Percentiles rank a stretch among this genome's conserved stretches.
Evolutionary conservation across 2,329 filamentous ascomycete species (phyloP).

Genomic region (Fusarium avenaceum): DNA sequence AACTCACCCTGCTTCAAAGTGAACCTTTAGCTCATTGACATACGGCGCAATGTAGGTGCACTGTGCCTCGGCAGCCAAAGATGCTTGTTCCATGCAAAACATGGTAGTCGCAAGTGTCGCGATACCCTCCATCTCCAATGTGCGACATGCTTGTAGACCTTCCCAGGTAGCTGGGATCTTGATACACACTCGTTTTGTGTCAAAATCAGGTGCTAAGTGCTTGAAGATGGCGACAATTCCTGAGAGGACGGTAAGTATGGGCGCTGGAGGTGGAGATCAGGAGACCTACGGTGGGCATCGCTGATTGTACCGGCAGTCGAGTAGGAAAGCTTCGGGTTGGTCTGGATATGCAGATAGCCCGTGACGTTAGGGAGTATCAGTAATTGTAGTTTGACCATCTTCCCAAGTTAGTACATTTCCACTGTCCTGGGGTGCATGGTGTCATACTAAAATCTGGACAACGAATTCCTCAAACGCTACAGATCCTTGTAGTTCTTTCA

Average conservation of each 20-base stretch:
- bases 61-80: slow-evolving; percentile 67
- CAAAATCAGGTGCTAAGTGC: slow-evolving; percentile 50
- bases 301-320: slow-evolving; percentile 62
- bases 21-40: slow-evolving; percentile 74
- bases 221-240: slow-evolving; percentile 59
- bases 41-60: slow-evolving; percentile 76
- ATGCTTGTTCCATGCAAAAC: slow-evolving; percentile 72
- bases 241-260: slow-evolving; percentile 42
- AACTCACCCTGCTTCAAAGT: slow-evolving; percentile 65
- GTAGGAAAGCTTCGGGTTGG: slow-evolving; percentile 69
- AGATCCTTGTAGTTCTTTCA: slow-evolving; percentile 40
- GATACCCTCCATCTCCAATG: slow-evolving; percentile 67
- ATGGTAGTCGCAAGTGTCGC: slow-evolving; percentile 73
- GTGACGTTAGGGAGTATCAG: slow-evolving; percentile 63
- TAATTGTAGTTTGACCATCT: slow-evolving; percentile 69
- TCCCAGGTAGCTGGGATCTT: slow-evolving; percentile 75
- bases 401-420: not conserved
- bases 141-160: slow-evolving; percentile 70
- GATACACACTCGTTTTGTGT: slow-evolving; percentile 67
- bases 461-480: slow-evolving; percentile 61
- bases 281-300: slow-evolving; percentile 63
- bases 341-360: slow-evolving; percentile 70
- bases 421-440: accelerated
- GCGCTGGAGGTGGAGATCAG: accelerated
- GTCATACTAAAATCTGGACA: slow-evolving; percentile 66